A percentile compares a stretch with the other conserved stretches of the same genome.
These are phyloP conservation scores for Nicotiana tabacum DNA, from an alignment of 257 asterid species.

Conservation along the genomic window DNA sequence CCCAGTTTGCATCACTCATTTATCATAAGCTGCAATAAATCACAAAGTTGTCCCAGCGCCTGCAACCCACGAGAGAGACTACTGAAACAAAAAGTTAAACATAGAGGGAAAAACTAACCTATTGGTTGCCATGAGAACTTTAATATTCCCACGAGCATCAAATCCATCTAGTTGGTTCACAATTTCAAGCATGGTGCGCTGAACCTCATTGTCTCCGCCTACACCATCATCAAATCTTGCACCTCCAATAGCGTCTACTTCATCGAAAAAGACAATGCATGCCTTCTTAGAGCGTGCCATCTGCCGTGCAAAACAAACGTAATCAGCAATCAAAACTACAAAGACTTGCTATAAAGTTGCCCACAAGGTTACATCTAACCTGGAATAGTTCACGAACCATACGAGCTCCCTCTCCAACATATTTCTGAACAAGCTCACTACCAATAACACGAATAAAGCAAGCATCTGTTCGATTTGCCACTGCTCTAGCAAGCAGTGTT, in stretches of 20 bases:
- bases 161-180: slow-evolving; percentile 98
- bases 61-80: background rate
- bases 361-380: slow-evolving; percentile 29
- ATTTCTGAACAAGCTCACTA: slow-evolving; percentile 95
- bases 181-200: slow-evolving; percentile 97
- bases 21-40: background rate
- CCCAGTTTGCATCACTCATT: background rate
- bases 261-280: slow-evolving; percentile 95
- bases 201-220: slow-evolving; percentile 99
- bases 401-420: slow-evolving; percentile 99
- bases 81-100: background rate
- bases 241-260: slow-evolving; percentile 97
- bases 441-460: slow-evolving; percentile 97
- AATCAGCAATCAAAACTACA: background rate
- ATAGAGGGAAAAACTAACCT: slow-evolving; percentile 34
- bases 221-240: slow-evolving; percentile 97
- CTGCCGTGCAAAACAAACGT: slow-evolving; percentile 29
- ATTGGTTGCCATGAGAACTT: slow-evolving; percentile 98
- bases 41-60: background rate
- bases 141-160: slow-evolving; percentile 97
- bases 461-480: slow-evolving; percentile 97
- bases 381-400: slow-evolving; percentile 99
- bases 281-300: slow-evolving; percentile 99
- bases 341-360: background rate
- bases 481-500: slow-evolving; percentile 93